Conservation (phyloP, 108 stramenopile species). For the Poteriospumella lacustris region DNA sequence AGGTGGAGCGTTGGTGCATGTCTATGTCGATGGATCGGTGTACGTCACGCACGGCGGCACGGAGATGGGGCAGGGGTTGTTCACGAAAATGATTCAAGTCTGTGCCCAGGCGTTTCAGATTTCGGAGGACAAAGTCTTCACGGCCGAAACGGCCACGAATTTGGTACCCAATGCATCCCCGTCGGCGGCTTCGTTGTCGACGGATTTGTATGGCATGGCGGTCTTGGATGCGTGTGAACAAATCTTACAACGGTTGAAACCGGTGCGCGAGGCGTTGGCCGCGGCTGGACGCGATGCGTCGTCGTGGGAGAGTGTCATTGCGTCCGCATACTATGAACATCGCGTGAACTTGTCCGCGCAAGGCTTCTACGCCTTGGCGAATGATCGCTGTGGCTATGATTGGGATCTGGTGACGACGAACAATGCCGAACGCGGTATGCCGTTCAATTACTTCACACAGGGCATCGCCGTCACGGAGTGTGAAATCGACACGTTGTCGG, state of each 20-base stretch:
- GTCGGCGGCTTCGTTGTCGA: conserved; percentile 81
- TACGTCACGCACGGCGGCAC: conserved; percentile 86
- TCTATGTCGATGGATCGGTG: conserved; percentile 85
- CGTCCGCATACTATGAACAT: conserved; percentile 68
- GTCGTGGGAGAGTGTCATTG: conserved; percentile 40
- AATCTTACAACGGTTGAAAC: conserved; percentile 69
- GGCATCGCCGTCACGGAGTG: conserved; percentile 78
- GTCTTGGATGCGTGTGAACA: conserved; percentile 85
- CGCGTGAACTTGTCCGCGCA: conserved; percentile 80
- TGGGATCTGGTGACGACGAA: conserved; percentile 48
- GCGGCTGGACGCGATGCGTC: conserved; percentile 41
- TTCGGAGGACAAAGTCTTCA: conserved; percentile 68
- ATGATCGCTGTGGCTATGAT: conserved; percentile 72
- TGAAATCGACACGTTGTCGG: conserved; percentile 82
- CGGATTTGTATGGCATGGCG: conserved; percentile 91
- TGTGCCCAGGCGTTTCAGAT: conserved; percentile 85
- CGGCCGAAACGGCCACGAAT: conserved; percentile 82
- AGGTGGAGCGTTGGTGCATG: conserved; percentile 84
- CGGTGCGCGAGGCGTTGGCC: conserved; percentile 67
- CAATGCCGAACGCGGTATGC: conserved; percentile 77
- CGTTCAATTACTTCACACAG: conserved; percentile 91
- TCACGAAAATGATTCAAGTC: conserved; percentile 87
- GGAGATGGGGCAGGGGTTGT: conserved; percentile 92
- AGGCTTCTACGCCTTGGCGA: conserved; percentile 75
- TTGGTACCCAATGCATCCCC: conserved; percentile 80